A percentile compares a stretch with the other conserved stretches of the same genome.
phyloP scores from a whole-genome alignment of 352 stramenopile species.

The Pythium chondricola region DNA sequence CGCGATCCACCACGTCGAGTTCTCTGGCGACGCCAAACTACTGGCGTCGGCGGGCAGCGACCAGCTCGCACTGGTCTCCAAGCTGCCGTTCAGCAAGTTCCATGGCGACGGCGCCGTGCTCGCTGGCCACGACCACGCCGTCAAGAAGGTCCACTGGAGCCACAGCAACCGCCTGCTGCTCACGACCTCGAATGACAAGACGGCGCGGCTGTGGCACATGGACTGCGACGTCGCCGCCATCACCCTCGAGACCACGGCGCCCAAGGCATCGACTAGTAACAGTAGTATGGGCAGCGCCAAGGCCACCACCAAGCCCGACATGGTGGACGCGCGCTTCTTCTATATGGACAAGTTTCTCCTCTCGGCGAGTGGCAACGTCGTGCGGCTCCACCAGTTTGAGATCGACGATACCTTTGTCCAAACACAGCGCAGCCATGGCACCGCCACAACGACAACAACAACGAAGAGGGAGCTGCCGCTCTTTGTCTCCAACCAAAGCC shows the following conservation, averaged over 20 bases:
- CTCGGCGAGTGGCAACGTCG: constrained; percentile 50
- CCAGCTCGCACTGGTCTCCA: constrained; percentile 52
- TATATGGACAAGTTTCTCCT: constrained; percentile 88
- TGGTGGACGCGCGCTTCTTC: constrained; percentile 73
- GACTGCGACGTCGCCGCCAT: constrained; percentile 61
- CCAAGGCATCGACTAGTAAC: constrained; percentile 22
- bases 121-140: constrained; percentile 56
- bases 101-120: constrained; percentile 65
- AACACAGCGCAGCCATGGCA: too few species aligned
- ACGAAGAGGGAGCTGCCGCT: constrained; percentile 33
- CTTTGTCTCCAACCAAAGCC: constrained; percentile 47
- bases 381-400: constrained; percentile 71
- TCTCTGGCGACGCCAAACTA: constrained; percentile 67
- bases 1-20: constrained; percentile 74
- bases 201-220: constrained; percentile 58
- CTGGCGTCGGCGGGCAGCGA: constrained; percentile 64
- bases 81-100: constrained; percentile 65
- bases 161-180: constrained; percentile 63
- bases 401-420: constrained; percentile 52
- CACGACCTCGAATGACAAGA: constrained; percentile 63
- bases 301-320: constrained; percentile 40
- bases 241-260: constrained; percentile 35
- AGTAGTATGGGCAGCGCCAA: constrained; percentile 35
- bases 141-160: constrained; percentile 66
- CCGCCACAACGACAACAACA: too few species aligned